phyloP scores from a whole-genome alignment of 768 basidiomycete genomes.

The Trametes cinnabarina region DNA sequence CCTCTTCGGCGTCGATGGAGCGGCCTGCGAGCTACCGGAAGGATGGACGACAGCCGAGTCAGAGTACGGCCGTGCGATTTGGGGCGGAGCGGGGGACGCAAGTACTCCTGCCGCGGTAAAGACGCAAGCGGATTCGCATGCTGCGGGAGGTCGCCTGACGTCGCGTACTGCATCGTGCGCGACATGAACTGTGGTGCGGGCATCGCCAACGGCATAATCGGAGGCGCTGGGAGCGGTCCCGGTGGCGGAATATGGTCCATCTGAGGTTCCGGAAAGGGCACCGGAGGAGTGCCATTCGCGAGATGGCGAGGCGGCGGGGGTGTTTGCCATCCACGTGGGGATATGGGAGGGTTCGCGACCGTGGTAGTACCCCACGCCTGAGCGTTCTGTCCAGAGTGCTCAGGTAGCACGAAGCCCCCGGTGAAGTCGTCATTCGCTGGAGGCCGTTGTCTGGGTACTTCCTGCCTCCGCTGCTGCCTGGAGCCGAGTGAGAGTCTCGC shows the following conservation, averaged over 20 bases:
- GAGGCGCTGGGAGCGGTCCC: constrained; percentile 27
- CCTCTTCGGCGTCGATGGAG: constrained; percentile 10
- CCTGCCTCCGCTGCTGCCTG: background rate
- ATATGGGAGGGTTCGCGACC: constrained; percentile 8
- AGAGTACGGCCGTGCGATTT: constrained; percentile 35
- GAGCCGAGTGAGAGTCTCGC: constrained; percentile 1
- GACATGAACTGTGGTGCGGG: constrained; percentile 38
- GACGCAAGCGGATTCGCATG: constrained; percentile 5
- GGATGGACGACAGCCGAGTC: constrained; percentile 19
- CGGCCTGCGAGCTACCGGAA: background rate
- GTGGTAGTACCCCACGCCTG: background rate
- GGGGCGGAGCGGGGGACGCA: constrained; percentile 7
- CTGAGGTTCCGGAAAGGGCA: background rate
- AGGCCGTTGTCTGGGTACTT: background rate
- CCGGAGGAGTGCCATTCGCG: background rate
- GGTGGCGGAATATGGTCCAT: constrained; percentile 1
- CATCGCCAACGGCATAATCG: constrained; percentile 19
- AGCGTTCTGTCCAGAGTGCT: background rate
- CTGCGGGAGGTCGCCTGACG: constrained; percentile 8
- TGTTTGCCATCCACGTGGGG: background rate
- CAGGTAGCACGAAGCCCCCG: constrained; percentile 43
- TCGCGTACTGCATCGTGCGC: constrained; percentile 38
- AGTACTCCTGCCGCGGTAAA: constrained; percentile 10
- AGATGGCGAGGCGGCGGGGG: background rate
- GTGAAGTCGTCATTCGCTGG: constrained; percentile 35